phyloP scores from a whole-genome alignment of 768 basidiomycete species.

The Russula dissimulans region DNA sequence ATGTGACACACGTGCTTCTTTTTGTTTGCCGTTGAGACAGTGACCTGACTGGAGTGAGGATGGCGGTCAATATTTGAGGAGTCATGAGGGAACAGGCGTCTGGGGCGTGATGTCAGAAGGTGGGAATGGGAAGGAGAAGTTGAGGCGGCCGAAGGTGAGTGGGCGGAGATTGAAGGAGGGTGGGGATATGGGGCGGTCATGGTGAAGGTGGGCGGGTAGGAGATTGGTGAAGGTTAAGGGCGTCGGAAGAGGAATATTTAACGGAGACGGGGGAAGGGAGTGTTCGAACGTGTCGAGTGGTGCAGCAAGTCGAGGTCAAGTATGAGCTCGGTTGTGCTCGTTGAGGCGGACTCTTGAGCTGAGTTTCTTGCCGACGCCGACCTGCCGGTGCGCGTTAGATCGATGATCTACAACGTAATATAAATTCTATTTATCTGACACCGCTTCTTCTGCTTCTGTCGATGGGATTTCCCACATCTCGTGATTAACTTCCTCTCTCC shows the following conservation, averaged over 20 bases:
- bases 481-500: not conserved
- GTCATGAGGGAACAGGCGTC: not conserved
- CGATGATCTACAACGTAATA: not conserved
- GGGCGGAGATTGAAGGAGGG: constrained; percentile 6
- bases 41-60: not conserved
- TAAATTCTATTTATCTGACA: not conserved
- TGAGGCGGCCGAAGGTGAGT: constrained; percentile 6
- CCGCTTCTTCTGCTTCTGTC: not conserved
- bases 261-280: not conserved
- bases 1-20: constrained; percentile 52
- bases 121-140: not conserved
- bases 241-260: not conserved
- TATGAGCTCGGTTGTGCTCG: not conserved
- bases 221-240: no score
- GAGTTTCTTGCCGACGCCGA: constrained; percentile 6
- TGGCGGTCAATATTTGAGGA: not conserved
- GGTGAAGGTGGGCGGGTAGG: not conserved
- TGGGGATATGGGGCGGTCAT: constrained; percentile 9
- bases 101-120: not conserved
- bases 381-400: not conserved
- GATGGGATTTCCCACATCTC: constrained; percentile 1
- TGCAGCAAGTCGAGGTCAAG: not conserved
- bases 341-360: constrained; percentile 15
- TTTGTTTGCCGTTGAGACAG: constrained; percentile 14
- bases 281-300: not conserved